Evolutionary conservation across 495 filamentous ascomycete genomes (phyloP), one percentile per base, ranked within the genome.

Genomic region (Aspergillus mulundensis): DNA sequence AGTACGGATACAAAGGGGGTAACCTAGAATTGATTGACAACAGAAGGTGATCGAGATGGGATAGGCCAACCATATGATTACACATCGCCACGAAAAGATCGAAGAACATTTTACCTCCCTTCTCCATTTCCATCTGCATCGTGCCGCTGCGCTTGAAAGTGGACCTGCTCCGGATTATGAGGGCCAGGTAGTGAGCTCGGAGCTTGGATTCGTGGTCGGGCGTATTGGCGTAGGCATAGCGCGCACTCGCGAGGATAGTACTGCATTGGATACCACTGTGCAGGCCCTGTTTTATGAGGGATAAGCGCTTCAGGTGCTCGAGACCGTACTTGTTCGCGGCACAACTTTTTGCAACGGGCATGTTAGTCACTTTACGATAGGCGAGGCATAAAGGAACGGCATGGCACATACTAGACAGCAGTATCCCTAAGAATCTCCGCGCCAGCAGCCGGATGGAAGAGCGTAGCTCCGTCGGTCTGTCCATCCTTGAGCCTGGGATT

Each of bases 71-170:
- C 74, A 96, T 89, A 71, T 95, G 90, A 69, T 96, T 96, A 70
- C 87, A 91, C 73, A 96, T 82, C 5, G 91, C 91, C 39, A 96
- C 91, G 70, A 96, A 96, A 56, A 96, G 74, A 71, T 96, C 91
- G 70, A 96, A 96, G 76, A 95, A 95, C 64, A 96, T 72, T 64
- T 86, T 86, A 57, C 89, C 89, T 19, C 91, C 91, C 60, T 79
- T 79, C 69, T 90, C 87, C 91, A 96, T 96, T 77, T 95, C 91
- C 63, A 87, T 82, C 73, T 96, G 91, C 91, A 96, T 95, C n/a
- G 91, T 96, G 58, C 91, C 91, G 71, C 90, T 95, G 36, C 88
- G 77, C 79, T 94, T 96, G 77, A 96, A 96, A 4, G 89, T 95
- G 58, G 77, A 78, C 57, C 90, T 79, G 64, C 84, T 86, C 59